Conservation (phyloP, 2,329 filamentous ascomycete species). For the Allantophomopsis cytisporea region DNA sequence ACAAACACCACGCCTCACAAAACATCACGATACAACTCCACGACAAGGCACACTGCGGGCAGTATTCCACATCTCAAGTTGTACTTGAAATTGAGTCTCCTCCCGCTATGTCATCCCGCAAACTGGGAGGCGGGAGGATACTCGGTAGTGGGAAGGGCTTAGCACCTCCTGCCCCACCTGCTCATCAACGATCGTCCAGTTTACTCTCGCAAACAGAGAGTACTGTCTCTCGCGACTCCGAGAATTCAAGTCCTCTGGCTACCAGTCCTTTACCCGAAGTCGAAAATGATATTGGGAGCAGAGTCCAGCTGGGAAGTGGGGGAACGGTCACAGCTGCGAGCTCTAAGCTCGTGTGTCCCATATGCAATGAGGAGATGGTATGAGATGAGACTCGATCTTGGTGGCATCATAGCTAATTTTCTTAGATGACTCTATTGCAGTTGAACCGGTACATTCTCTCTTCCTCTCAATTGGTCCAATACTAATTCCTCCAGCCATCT, state of each 20-base stretch:
- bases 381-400: constrained; percentile 7
- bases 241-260: constrained; percentile 38
- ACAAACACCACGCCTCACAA: no score
- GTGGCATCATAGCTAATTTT: constrained; percentile 8
- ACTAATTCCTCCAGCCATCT: constrained; percentile 40
- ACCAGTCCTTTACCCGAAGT: constrained; percentile 57
- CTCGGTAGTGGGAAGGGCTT: constrained; percentile 77
- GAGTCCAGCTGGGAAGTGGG: constrained; percentile 58
- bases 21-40: no score
- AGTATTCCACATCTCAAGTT: no score
- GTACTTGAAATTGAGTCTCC: not conserved
- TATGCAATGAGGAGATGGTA: constrained; percentile 97
- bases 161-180: constrained; percentile 44
- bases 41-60: no score
- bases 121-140: constrained; percentile 84
- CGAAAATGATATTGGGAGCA: constrained; percentile 66
- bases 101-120: constrained; percentile 61
- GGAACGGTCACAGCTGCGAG: constrained; percentile 37
- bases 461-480: constrained; percentile 12
- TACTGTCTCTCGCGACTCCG: constrained; percentile 65
- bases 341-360: constrained; percentile 78
- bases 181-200: constrained; percentile 20
- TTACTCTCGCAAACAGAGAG: constrained; percentile 48
- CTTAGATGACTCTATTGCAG: constrained; percentile 77
- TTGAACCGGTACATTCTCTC: constrained; percentile 54